Evolutionary conservation across 208 protist species (phyloP), one percentile per base, ranked within the genome.

Genomic region (Wallacemonas sp.): DNA sequence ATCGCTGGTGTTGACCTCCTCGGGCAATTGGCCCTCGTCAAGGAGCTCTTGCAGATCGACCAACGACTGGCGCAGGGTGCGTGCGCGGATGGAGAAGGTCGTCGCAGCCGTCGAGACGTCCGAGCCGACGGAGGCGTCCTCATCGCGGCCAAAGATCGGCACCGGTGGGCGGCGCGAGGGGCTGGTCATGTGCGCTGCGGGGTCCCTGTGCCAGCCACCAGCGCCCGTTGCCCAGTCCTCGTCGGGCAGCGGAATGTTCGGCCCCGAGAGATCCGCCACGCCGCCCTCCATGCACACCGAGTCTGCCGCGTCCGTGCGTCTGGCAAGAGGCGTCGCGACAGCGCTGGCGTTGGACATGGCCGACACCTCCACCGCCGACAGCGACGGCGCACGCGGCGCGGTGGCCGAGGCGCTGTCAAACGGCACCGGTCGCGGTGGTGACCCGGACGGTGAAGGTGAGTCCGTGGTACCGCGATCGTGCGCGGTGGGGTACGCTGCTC

Each of bases 311-410:
- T 23, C 52, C 26, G 52, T 59, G 16, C 52, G 32, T 8, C 12
- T 10, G 5, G 25, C n/a, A 22, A 59, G 0, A 18, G 26, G 52
- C 18, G 52, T 41, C n/a, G 18, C 26, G 8, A 20, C 14, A 8
- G 52, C 32, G 29, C 49, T 59, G 18, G 70, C 14, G 26, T 66
- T 69, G 16, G 85, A 88, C 38, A 88, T 50, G 22, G 73, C 85
- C 8, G 82, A 89, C 16, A 92, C 76, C 26, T 91, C 81, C 38
- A 91, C 72, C n/a, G 73, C 65, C 4, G 78, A 86, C 26, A 54
- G 70, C 22, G 39, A 59, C 42, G 63, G n/a, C 48, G 31, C 48
- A 16, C 63, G 63, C 16, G 31, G 31, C 2, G 49, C 45, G 5
- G 18, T 48, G 20, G 4, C 46, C 2, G 22, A 3, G 49, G 44